phyloP scores from a whole-genome alignment of 2,329 filamentous ascomycete species.

The Pyrenophora teres region DNA sequence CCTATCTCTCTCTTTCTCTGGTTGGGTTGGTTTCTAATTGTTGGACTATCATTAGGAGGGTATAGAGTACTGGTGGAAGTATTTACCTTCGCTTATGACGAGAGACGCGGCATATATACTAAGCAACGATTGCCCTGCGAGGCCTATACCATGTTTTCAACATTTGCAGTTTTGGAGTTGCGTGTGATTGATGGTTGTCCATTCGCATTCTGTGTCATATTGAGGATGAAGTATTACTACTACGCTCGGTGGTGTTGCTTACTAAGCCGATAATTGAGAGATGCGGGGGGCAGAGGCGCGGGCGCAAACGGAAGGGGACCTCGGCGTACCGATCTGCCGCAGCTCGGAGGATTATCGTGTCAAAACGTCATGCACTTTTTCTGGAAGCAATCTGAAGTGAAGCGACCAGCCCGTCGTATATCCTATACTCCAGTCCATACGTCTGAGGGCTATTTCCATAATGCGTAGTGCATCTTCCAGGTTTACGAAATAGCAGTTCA shows the following conservation, averaged over 20 bases:
- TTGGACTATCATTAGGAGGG: no score
- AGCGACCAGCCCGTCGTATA: not conserved
- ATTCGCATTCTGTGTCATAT: no score
- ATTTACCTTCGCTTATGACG: not conserved
- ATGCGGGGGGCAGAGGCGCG: no score
- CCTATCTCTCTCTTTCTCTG: not conserved
- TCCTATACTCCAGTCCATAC: not conserved
- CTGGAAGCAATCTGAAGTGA: slow-evolving; percentile 1
- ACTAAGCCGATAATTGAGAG: no score
- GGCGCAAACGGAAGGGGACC: not conserved
- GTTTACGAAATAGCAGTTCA: slow-evolving; percentile 27
- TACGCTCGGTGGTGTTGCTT: no score
- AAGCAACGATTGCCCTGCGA: slow-evolving; percentile 10
- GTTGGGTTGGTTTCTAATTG: not conserved
- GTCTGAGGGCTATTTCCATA: slow-evolving; percentile 8
- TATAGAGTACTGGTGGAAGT: no score
- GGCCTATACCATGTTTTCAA: slow-evolving; percentile 1
- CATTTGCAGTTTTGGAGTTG: not conserved
- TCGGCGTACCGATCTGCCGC: slow-evolving; percentile 20
- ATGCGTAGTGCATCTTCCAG: slow-evolving; percentile 13
- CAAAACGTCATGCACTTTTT: slow-evolving; percentile 25
- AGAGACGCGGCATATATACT: not conserved
- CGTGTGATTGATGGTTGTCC: no score
- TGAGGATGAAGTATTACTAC: no score
- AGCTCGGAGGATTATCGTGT: slow-evolving; percentile 9